Percentiles rank a stretch among this genome's conserved stretches.
These are phyloP conservation scores for Apiospora hydei DNA, from an alignment of 2,329 filamentous ascomycete species.

Conservation along the genomic window DNA sequence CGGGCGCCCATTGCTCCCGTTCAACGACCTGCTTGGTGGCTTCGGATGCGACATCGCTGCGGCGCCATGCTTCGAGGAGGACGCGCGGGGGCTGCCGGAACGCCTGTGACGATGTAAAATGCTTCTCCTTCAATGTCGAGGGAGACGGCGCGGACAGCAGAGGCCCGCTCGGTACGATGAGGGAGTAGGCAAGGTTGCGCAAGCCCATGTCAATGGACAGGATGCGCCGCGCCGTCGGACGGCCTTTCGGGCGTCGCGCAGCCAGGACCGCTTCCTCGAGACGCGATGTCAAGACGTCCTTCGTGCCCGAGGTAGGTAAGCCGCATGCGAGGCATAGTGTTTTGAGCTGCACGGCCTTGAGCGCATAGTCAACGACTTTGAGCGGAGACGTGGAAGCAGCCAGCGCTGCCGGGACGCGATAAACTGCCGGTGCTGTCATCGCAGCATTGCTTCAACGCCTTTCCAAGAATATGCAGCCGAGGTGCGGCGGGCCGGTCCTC, in stretches of 20 bases:
- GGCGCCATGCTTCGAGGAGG: constrained; percentile 45
- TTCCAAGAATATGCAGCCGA: neutral
- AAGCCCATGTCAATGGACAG: constrained; percentile 88
- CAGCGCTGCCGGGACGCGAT: neutral
- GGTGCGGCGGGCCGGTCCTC: neutral
- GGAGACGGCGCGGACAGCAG: neutral
- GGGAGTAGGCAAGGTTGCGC: constrained; percentile 78
- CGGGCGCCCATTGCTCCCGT: constrained; percentile 43
- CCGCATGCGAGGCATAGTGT: constrained; percentile 67
- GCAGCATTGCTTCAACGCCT: neutral
- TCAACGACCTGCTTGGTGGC: neutral
- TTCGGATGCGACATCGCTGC: constrained; percentile 38
- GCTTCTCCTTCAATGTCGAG: constrained; percentile 10
- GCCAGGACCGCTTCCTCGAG: constrained; percentile 50
- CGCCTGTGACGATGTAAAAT: constrained; percentile 29
- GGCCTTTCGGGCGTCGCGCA: constrained; percentile 31
- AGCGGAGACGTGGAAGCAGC: neutral
- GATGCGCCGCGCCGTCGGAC: constrained; percentile 50
- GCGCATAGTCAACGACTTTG: constrained; percentile 26
- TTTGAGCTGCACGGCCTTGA: constrained; percentile 63
- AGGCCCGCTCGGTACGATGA: constrained; percentile 50
- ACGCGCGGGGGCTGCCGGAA: constrained; percentile 31
- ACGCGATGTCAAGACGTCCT: constrained; percentile 59
- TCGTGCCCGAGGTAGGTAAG: constrained; percentile 65
- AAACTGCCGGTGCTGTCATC: constrained; percentile 5